phyloP scores from a whole-genome alignment of 2,329 filamentous ascomycete genomes.

The Trichoderma semiorbis region DNA sequence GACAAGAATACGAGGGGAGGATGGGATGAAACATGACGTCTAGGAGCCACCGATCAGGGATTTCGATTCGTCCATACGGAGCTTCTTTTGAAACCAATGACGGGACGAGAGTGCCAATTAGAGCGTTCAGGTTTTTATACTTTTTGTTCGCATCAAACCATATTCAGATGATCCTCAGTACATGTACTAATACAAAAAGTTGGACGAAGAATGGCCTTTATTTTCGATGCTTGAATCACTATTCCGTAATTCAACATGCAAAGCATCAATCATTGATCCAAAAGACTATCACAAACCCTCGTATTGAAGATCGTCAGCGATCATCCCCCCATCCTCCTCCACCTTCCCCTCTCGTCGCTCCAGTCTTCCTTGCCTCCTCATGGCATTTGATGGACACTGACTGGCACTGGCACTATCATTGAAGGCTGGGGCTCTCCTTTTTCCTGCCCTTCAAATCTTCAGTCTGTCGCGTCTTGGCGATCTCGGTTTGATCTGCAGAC shows the following conservation, averaged over 20 bases:
- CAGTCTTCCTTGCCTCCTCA: not conserved
- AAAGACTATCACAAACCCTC: not conserved
- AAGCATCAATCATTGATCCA: not conserved
- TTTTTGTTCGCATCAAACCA: not conserved
- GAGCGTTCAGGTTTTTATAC: not conserved
- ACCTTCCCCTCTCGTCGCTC: not conserved
- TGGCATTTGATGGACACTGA: not conserved
- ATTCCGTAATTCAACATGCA: not conserved
- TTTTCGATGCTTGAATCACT: not conserved
- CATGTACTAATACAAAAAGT: not conserved
- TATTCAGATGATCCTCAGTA: no score
- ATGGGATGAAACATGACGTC: not conserved
- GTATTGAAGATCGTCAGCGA: not conserved
- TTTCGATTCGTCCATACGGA: not conserved
- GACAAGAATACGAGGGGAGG: constrained; percentile 16
- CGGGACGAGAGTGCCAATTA: not conserved
- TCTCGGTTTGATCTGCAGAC: not conserved
- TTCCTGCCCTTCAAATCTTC: not conserved
- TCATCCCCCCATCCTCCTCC: not conserved
- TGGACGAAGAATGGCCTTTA: not conserved
- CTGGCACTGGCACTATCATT: not conserved
- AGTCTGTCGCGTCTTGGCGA: not conserved
- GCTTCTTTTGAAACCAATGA: not conserved
- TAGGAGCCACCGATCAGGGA: not conserved
- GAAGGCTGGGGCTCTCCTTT: not conserved